A percentile compares a stretch with the other conserved stretches of the same genome.
phyloP scores from a whole-genome alignment of 129 eudicot genomes.

The Centaurea solstitialis region DNA sequence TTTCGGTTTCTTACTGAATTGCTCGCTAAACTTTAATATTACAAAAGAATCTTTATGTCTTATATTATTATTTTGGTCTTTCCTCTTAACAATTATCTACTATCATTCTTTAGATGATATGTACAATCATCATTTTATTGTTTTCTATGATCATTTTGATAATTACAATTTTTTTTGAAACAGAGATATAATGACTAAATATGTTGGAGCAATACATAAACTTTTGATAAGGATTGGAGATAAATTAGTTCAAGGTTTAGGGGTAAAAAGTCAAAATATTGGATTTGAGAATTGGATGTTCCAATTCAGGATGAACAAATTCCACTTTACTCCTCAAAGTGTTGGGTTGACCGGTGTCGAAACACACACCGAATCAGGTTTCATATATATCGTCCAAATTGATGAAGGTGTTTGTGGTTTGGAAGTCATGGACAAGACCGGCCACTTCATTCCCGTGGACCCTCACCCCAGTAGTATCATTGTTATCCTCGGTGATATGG shows the following conservation, averaged over 20 bases:
- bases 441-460: too few relatives aligned
- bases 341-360: slow-evolving; percentile 69
- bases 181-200: slow-evolving; percentile 60
- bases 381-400: slow-evolving; percentile 77
- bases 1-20: too few relatives aligned
- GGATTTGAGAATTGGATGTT: slow-evolving; percentile 60
- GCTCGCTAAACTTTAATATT: too few relatives aligned
- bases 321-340: slow-evolving; percentile 52
- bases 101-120: too few relatives aligned
- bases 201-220: slow-evolving; percentile 60
- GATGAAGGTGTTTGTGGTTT: slow-evolving; percentile 61
- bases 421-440: too few relatives aligned
- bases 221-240: slow-evolving; percentile 38
- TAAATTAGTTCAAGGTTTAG: slow-evolving; percentile 57
- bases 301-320: slow-evolving; percentile 77
- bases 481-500: too few relatives aligned
- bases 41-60: too few relatives aligned
- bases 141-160: too few relatives aligned
- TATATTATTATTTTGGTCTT: too few relatives aligned
- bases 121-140: too few relatives aligned
- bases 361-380: slow-evolving; percentile 76
- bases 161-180: neutral
- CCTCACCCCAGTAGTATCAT: too few relatives aligned
- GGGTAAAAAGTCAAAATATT: slow-evolving; percentile 9
- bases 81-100: too few relatives aligned